phyloP scores from a whole-genome alignment of 192 early-diverging fungal genomes.

The Backusella macrospora region DNA sequence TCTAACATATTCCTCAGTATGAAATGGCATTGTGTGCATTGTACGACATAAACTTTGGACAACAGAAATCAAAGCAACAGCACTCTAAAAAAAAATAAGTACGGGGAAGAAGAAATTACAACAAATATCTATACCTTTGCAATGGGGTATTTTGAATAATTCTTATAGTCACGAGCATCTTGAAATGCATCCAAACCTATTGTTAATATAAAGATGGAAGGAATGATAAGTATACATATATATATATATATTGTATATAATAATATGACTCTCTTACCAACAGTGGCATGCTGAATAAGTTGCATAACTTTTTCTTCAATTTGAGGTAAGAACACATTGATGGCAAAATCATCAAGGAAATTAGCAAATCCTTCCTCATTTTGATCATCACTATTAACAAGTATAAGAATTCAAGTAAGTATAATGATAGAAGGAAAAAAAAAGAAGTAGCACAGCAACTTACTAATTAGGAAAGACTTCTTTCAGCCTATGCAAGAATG shows the following conservation, averaged over 20 bases:
- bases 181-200: constrained; percentile 51
- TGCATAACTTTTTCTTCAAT: constrained; percentile 84
- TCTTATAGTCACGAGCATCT: constrained; percentile 54
- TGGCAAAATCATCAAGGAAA: constrained; percentile 79
- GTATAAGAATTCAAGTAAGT: neutral
- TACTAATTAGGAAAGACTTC: constrained; percentile 54
- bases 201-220: neutral
- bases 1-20: constrained; percentile 67
- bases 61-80: constrained; percentile 57
- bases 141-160: constrained; percentile 63
- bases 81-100: constrained; percentile 50
- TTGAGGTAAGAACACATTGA: constrained; percentile 81
- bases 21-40: constrained; percentile 65
- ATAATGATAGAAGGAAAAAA: constrained; percentile 8
- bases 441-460: constrained; percentile 9
- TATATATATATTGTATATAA: neutral
- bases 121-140: constrained; percentile 56
- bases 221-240: no score
- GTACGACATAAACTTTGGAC: constrained; percentile 68
- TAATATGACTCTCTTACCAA: constrained; percentile 43
- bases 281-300: constrained; percentile 66
- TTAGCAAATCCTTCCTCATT: constrained; percentile 55
- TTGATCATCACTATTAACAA: constrained; percentile 29
- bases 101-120: neutral
- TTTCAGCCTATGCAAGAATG: constrained; percentile 61